Base-by-base conservation (phyloP, 2,329 filamentous ascomycete species). In the Arachnopeziza araneosa region DNA sequence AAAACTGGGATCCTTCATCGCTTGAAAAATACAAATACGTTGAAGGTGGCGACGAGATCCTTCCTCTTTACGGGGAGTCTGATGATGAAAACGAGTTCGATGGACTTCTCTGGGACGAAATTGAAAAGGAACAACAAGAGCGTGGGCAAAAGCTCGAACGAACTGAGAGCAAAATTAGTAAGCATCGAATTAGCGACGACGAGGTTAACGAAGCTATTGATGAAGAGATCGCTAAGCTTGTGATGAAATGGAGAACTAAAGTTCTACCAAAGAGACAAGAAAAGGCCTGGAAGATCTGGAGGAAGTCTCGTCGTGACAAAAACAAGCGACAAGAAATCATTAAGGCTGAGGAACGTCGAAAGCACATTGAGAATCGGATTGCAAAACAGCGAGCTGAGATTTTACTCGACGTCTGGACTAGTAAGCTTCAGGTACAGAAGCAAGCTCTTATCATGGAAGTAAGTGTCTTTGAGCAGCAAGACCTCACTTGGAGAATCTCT, bases 241-340 rank as follows among this genome's bases (percentile, higher is more conserved):
- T 79, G 54, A 69, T 74, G 2, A 71, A 73, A 4, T 93, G 89
- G 89, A 73, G 74, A n/a, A 71, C 77, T n/a, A 76, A 74, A 1
- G 85, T 85, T 64, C 76, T 83, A 7, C 81, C 84, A 0, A 82
- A 77, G 56, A 75, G 83, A 17, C 75, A 84, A 59, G 71, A 71
- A 5, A 85, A 79, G 60, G 88, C 88, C 0, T 80, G 83, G 68
- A 73, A 70, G 2, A 65, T 88, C 1, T 96, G 90, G 91, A 70
- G 72, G 24, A 73, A 78, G 49, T 83, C 83, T 30, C 82, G 78
- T 55, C 76, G 75, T 10, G 70, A 73, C 50, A 36, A 72, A 63
- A 67, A 72, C 70, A 65, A 75, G 32, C 72, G 74, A 14, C 59
- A 63, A 1, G 74, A 80, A 24, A 79, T 87, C 21, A 70, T 75